phyloP scores from a whole-genome alignment of 2,329 filamentous ascomycete species.

The Talaromyces sp. region DNA sequence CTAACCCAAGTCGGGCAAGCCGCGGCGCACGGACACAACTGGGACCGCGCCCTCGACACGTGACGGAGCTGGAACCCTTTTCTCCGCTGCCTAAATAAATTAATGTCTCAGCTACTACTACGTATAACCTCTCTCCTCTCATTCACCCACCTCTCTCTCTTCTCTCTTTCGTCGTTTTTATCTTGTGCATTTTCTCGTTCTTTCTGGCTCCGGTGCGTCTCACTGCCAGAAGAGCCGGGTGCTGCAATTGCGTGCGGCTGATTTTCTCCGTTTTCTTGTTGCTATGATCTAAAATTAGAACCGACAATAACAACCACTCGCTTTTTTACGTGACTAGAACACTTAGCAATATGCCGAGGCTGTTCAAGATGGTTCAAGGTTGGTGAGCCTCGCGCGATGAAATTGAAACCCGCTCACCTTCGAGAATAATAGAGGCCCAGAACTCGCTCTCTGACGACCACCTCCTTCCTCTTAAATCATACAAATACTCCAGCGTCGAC shows the following conservation, averaged over 20 bases:
- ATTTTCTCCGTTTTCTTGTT: not conserved
- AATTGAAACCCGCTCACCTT: not conserved
- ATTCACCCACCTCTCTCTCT: not conserved
- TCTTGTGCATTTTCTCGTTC: not conserved
- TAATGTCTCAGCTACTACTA: not conserved
- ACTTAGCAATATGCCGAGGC: slow-evolving; percentile 23
- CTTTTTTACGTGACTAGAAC: not conserved
- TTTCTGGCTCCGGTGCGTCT: not conserved
- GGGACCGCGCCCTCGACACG: not conserved
- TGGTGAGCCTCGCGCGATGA: slow-evolving; percentile 8
- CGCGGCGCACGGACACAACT: not conserved
- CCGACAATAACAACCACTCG: not conserved
- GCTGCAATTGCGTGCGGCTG: not conserved
- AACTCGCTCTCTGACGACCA: slow-evolving; percentile 80
- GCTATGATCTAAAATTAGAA: not conserved
- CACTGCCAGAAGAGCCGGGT: not conserved
- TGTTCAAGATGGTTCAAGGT: slow-evolving; percentile 35
- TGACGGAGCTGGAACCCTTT: not conserved
- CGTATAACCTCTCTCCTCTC: not conserved
- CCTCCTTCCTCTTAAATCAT: slow-evolving; percentile 83
- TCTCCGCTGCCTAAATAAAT: not conserved
- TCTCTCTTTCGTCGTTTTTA: not conserved
- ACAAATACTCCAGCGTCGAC: slow-evolving; percentile 97
- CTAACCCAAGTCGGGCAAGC: not conserved
- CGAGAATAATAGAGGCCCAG: slow-evolving; percentile 32